A percentile compares a stretch with the other conserved stretches of the same genome.
Conservation (phyloP, 768 basidiomycete species). For the Fistulinella prunicolor region DNA sequence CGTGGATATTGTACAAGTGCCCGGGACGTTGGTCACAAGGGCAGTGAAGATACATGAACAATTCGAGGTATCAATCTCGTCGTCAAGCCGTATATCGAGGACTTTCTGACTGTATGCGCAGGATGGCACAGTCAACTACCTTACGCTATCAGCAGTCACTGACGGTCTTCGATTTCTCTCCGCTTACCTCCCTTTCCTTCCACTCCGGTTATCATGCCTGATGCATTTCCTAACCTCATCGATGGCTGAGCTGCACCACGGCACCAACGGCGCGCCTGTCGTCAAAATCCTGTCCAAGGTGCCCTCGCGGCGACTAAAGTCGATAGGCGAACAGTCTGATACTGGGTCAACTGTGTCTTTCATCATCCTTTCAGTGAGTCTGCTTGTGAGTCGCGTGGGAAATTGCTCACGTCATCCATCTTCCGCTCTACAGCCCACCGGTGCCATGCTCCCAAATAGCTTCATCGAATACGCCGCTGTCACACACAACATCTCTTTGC, state of each 20-base stretch:
- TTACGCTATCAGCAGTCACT: constrained; percentile 73
- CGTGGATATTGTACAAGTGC: constrained; percentile 80
- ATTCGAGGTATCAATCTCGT: constrained; percentile 58
- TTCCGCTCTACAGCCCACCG: constrained; percentile 46
- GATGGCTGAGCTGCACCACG: constrained; percentile 59
- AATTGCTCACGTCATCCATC: neutral
- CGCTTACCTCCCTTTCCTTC: constrained; percentile 76
- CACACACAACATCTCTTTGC: constrained; percentile 62
- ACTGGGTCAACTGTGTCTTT: constrained; percentile 62
- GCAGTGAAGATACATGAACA: constrained; percentile 61
- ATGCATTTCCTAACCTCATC: constrained; percentile 57
- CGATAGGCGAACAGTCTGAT: constrained; percentile 64
- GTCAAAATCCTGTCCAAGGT: constrained; percentile 65
- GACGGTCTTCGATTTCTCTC: constrained; percentile 75
- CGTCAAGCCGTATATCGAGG: neutral
- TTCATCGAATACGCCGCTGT: constrained; percentile 73
- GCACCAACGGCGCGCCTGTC: constrained; percentile 54
- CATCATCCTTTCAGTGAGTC: constrained; percentile 60
- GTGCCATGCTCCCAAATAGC: constrained; percentile 65
- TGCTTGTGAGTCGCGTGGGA: neutral
- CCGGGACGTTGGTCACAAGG: constrained; percentile 65
- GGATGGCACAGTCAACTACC: constrained; percentile 86
- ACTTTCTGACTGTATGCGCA: constrained; percentile 29
- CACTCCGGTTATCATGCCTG: constrained; percentile 68
- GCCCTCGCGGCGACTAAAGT: constrained; percentile 51